Evolutionary conservation across 2,329 filamentous ascomycete species (phyloP).

Genomic region (Ceratocystis variospora): DNA sequence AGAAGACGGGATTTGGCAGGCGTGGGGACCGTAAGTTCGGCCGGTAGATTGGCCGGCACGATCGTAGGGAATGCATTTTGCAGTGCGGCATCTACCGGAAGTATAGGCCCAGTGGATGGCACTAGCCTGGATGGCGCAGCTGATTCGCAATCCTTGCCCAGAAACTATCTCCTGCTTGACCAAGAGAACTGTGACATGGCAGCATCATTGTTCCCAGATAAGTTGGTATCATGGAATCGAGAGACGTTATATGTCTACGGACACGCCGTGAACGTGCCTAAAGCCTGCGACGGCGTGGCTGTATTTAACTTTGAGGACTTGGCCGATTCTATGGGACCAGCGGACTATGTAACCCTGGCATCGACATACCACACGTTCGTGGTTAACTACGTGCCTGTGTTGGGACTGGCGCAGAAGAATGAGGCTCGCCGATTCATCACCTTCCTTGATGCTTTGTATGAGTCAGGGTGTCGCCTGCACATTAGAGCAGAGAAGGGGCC

Average conservation of each 20-base stretch:
- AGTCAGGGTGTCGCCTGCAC: constrained; percentile 64
- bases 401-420: constrained; percentile 59
- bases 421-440: constrained; percentile 71
- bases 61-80: background rate
- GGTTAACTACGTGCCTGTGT: constrained; percentile 53
- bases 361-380: constrained; percentile 69
- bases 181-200: background rate
- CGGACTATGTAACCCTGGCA: constrained; percentile 70
- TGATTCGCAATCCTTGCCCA: background rate
- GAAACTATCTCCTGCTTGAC: constrained; percentile 9
- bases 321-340: constrained; percentile 56
- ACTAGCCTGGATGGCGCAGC: background rate
- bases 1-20: constrained; percentile 9
- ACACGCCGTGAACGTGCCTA: constrained; percentile 45
- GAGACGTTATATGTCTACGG: constrained; percentile 45
- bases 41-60: background rate
- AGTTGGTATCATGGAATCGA: constrained; percentile 29
- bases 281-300: constrained; percentile 42
- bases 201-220: background rate
- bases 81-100: background rate
- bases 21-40: background rate
- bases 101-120: background rate
- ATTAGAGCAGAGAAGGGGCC: constrained; percentile 54
- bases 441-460: constrained; percentile 65
- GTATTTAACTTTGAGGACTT: constrained; percentile 56